Evolutionary conservation across 2,329 filamentous ascomycete genomes (phyloP), one percentile per base, ranked within the genome.

Genomic region (Elsinoe batatas): DNA sequence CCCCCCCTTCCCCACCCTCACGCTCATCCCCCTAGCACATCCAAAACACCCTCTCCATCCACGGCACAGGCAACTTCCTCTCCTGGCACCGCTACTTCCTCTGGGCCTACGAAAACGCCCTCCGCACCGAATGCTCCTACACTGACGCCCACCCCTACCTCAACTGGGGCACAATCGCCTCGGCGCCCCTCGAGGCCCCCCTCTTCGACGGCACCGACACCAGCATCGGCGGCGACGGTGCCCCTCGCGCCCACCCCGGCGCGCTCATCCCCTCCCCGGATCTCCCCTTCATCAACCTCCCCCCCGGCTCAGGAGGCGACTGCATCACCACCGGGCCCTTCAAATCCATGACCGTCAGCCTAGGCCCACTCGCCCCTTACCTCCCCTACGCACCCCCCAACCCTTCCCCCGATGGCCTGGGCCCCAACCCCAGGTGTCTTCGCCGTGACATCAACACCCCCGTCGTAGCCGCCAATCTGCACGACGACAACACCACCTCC

Each of bases 181-280:
- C 68, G 3, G 72, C 80, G 35, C 58, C 64, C 3, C 46, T 61
- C 42, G 71, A 72, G 44, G 79, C 77, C 0, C 76, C 78, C 3
- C 61, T 81, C 54, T 80, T 83, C 55, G 79, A 83, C 60, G 79
- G 79, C 53, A 76, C 72, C 56, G 72, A 72, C n/a, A 75, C 72
- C 18, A 69, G 72, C n/a, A 61, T 69, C n/a, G 58, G 61, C 40
- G 63, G 63, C 13, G 64, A 68, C 40, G 66, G 67, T n/a, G 59
- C 43, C 2, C 59, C 56, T 12, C 54, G 56, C 36, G 71, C 72
- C 37, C 10, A 64, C 78, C 53, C 78, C 79, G 66, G 70, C 44
- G 40, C 32, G 20, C 54, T 33, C 11, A 58, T 63, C 33, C 58
- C 58, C 5, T 56, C 51, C 35, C 26, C 38, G 20, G 57, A 51